These are phyloP conservation scores for Ceratobasidium papillatum DNA, from an alignment of 1,284 basidiomycete genomes.

Conservation along the genomic window DNA sequence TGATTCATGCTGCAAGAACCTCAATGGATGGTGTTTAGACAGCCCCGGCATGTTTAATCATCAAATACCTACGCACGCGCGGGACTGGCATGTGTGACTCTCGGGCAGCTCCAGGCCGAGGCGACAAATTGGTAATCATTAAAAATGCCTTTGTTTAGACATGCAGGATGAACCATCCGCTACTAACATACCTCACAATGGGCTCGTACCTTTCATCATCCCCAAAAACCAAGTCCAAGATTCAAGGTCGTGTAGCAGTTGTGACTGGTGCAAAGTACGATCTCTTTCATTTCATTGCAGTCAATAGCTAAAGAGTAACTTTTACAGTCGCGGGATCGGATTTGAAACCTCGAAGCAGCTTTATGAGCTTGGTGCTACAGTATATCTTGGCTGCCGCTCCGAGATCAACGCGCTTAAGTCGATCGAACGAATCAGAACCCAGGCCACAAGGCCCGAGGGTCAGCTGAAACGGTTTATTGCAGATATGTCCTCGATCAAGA, in stretches of 20 bases:
- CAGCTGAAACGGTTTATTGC: background rate
- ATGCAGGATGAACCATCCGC: too few species aligned
- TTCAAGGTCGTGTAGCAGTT: background rate
- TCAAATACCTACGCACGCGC: too few species aligned
- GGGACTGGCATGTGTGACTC: too few species aligned
- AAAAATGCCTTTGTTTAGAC: too few species aligned
- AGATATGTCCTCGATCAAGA: constrained; percentile 13
- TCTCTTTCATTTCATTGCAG: background rate
- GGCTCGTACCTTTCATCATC: background rate
- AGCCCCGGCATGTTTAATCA: too few species aligned
- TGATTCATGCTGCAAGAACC: too few species aligned
- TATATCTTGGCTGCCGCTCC: background rate
- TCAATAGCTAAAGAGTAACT: background rate
- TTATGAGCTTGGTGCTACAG: constrained; percentile 3
- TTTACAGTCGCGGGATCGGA: constrained; percentile 9
- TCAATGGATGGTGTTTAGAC: too few species aligned
- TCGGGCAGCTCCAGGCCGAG: too few species aligned
- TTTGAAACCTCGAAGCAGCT: constrained; percentile 7
- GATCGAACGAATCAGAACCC: background rate
- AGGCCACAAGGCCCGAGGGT: background rate
- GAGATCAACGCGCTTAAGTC: background rate
- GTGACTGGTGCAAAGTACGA: constrained; percentile 9
- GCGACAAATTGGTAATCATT: too few species aligned
- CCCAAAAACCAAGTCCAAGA: background rate
- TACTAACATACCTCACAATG: too few species aligned